These are phyloP conservation scores for Tetramitus jugosus DNA, from an alignment of 208 protist species.

Conservation along the genomic window DNA sequence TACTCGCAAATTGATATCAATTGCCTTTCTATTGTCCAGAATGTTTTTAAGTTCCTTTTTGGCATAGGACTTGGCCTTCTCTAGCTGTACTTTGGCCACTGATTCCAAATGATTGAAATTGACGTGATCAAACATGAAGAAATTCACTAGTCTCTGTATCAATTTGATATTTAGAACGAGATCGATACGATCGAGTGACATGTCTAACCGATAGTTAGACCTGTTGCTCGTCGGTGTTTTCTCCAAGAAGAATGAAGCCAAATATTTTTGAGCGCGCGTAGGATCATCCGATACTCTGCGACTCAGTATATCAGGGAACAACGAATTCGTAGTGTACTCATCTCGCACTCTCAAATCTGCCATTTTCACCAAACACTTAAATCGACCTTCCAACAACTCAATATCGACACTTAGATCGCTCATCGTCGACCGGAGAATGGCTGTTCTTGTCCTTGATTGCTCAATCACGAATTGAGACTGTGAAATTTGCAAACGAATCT, in stretches of 20 bases:
- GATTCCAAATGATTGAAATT: constrained; percentile 3
- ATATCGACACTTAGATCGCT: not conserved
- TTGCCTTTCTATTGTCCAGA: not conserved
- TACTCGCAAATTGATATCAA: not conserved
- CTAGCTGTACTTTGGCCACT: not conserved
- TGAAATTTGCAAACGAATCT: too few species aligned
- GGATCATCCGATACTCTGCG: too few species aligned
- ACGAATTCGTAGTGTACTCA: not conserved
- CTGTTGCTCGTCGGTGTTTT: not conserved
- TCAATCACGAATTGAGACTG: too few species aligned
- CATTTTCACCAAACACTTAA: not conserved
- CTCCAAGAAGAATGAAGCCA: not conserved
- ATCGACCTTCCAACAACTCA: not conserved
- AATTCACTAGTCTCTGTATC: constrained; percentile 7
- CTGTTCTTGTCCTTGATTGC: too few species aligned
- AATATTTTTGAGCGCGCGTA: too few species aligned
- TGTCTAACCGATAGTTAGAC: not conserved
- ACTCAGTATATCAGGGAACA: not conserved
- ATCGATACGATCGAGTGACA: not conserved
- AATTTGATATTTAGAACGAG: not conserved
- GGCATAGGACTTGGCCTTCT: not conserved
- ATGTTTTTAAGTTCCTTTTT: not conserved
- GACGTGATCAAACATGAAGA: not conserved
- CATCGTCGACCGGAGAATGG: not conserved
- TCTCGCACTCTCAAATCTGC: not conserved